Base-by-base conservation (phyloP, 169 alveolate species). In the Cryptosporidium ubiquitum region DNA sequence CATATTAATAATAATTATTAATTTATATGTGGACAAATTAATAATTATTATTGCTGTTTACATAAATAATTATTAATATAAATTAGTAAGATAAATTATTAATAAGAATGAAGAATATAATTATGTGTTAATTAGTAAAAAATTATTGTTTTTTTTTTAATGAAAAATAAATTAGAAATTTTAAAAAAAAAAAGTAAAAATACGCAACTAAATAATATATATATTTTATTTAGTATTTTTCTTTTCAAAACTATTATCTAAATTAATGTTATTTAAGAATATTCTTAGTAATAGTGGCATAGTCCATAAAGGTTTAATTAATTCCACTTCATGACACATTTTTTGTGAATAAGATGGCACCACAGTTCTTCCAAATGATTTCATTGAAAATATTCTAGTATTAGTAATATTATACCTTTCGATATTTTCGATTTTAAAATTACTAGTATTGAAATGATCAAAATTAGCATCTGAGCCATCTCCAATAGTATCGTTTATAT, bases 311-410 rank as follows among this genome's bases (percentile, higher is more conserved):
- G 86, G 86, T 20, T 74, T 58, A 74, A 74, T 74, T 55, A 74
- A n/a, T 1, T 74, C 86, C 7, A 74, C 86, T 14, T 74, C 86
- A 35, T 74, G 86, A 31, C 86, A 74, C 69, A 74, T 74, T 57
- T 74, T 74, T 74, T 74, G 86, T 51, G 44, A 37, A 58, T 74
- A 74, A 18, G 73, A 74, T 5, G 86, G 86, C 33, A 74, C 70
- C 29, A 74, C 37, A 55, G 86, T 74, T 58, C 86, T 74, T 35
- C 73, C 86, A 55, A 74, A 31, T 33, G 70, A 55, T 35, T 52
- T 58, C 51, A 10, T 55, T 18, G 71, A 37, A 37, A 55, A 23
- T 31, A 55, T 31, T 74, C 70, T 52, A 7, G 39, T 74, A 12
- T 74, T 35, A 14, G 86, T 55, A 57, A 74, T 74, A 12, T 74